These are phyloP conservation scores for Uncinocarpus reesii DNA, from an alignment of 2,329 filamentous ascomycete species.

Conservation along the genomic window DNA sequence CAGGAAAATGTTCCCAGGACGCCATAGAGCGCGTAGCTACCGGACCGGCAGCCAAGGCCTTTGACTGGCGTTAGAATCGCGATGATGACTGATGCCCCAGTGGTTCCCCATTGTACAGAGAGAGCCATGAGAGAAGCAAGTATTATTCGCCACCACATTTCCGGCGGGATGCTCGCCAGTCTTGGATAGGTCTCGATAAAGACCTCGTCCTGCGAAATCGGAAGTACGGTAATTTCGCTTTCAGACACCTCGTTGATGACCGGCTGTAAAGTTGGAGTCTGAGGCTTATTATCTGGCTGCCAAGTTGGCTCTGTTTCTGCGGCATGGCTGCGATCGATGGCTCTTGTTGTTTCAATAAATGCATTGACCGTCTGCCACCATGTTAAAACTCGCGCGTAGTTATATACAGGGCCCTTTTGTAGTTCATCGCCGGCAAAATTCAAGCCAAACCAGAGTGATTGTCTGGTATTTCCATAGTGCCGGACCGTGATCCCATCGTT, in stretches of 20 bases:
- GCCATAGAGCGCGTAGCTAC: constrained; percentile 3
- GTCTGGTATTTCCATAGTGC: background rate
- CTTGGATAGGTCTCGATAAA: background rate
- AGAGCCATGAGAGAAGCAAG: constrained; percentile 7
- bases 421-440: constrained; percentile 8
- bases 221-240: constrained; percentile 1
- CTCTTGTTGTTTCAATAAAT: constrained; percentile 1
- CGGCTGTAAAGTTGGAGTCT: background rate
- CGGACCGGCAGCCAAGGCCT: constrained; percentile 6
- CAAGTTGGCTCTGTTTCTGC: background rate
- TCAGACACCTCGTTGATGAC: background rate
- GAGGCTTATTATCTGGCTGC: background rate
- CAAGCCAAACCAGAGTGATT: background rate
- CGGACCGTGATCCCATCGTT: background rate
- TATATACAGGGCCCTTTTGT: constrained; percentile 7
- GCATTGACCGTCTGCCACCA: constrained; percentile 3
- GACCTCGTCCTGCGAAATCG: background rate
- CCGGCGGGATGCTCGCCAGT: background rate
- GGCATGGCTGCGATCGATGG: background rate
- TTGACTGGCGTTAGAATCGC: constrained; percentile 5
- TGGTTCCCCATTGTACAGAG: constrained; percentile 6
- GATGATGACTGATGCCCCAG: constrained; percentile 4
- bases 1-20: background rate
- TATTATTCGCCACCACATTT: constrained; percentile 7
- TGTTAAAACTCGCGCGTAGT: constrained; percentile 4